Evolutionary conservation across 352 stramenopile species (phyloP).

Genomic region (Plasmopara halstedii): DNA sequence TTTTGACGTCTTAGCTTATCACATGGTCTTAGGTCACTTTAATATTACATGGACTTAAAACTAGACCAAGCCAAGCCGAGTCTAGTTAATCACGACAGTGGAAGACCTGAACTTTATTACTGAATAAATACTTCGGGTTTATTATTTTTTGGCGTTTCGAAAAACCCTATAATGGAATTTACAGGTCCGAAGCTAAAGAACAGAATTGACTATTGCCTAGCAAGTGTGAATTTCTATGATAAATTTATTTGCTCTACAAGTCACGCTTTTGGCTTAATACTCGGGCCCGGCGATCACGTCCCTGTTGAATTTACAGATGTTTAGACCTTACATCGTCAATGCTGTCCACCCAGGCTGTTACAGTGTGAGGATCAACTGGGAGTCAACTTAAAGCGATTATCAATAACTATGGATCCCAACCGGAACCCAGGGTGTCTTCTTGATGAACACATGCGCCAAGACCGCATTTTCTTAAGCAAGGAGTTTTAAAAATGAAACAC

Average conservation of each 20-base stretch:
- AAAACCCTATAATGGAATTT: not conserved
- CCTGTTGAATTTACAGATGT: not conserved
- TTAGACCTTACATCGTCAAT: not conserved
- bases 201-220: not conserved
- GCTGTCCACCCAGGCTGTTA: not conserved
- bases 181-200: not conserved
- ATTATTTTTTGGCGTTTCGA: not conserved
- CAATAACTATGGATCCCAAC: not conserved
- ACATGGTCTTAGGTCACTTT: not conserved
- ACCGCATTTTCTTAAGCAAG: constrained; percentile 5
- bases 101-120: not conserved
- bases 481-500: constrained; percentile 1
- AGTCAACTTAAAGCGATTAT: not conserved
- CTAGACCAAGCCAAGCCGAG: not conserved
- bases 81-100: not conserved
- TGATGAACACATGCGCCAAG: constrained; percentile 3
- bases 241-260: not conserved
- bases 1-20: not conserved
- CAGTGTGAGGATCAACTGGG: not conserved
- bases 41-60: not conserved
- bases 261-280: not conserved
- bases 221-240: not conserved
- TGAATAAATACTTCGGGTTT: not conserved
- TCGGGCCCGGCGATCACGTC: not conserved
- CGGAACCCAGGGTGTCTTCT: constrained; percentile 3